Evolutionary conservation across 352 stramenopile genomes (phyloP).

Genomic region (Thalassiosira mediterranea): DNA sequence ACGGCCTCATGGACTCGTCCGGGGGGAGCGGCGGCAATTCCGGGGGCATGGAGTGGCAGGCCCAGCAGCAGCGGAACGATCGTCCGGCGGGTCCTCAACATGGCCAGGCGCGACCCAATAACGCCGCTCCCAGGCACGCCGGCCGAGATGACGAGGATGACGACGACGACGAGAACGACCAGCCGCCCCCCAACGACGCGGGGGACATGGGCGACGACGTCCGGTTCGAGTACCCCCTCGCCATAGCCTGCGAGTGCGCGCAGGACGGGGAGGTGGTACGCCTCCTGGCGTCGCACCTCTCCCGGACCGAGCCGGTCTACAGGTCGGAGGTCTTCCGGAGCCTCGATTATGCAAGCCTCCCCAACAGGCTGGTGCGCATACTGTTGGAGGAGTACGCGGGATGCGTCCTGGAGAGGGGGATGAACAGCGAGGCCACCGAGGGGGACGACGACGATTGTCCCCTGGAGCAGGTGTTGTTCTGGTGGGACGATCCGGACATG

Average conservation of each 20-base stretch:
- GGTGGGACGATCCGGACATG: slow-evolving; percentile 51
- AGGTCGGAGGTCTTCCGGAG: slow-evolving; percentile 38
- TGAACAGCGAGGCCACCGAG: slow-evolving; percentile 38
- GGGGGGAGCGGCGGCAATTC: neutral
- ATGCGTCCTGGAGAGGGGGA: slow-evolving; percentile 39
- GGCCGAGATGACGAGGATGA: neutral
- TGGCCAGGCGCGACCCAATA: neutral
- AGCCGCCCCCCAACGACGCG: neutral
- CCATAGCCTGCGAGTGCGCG: slow-evolving; percentile 34
- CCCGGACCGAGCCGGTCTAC: slow-evolving; percentile 18
- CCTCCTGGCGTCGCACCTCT: slow-evolving; percentile 24
- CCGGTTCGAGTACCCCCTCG: slow-evolving; percentile 44
- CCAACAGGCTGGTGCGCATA: slow-evolving; percentile 31
- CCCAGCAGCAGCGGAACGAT: neutral
- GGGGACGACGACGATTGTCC: slow-evolving; percentile 50
- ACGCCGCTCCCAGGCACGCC: neutral
- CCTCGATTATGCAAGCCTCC: slow-evolving; percentile 34
- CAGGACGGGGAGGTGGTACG: slow-evolving; percentile 29
- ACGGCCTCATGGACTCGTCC: slow-evolving; percentile 12
- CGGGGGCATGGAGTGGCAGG: neutral
- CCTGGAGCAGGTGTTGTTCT: slow-evolving; percentile 43
- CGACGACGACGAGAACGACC: slow-evolving; percentile 8
- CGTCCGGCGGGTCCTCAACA: neutral
- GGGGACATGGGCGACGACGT: slow-evolving; percentile 13
- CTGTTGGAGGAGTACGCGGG: slow-evolving; percentile 42